Evolutionary conservation across 2,329 filamentous ascomycete genomes (phyloP).

Genomic region (Sclerotinia nivalis): DNA sequence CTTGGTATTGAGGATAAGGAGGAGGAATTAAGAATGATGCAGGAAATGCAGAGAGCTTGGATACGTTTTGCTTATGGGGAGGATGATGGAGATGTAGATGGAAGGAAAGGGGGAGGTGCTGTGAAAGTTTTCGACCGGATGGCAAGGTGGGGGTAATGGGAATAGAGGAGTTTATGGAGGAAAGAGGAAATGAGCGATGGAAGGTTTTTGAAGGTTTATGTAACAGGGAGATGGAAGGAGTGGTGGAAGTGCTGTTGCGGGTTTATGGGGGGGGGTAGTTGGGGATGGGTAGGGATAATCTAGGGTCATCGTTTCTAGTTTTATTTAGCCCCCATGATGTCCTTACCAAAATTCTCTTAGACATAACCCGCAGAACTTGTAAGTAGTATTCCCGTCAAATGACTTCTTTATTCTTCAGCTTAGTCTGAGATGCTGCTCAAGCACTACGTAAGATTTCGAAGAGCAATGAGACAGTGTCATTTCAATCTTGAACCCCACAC

Average conservation of each 20-base stretch:
- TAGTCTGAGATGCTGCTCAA: too few relatives aligned
- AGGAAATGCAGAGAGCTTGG: neutral
- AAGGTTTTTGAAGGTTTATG: neutral
- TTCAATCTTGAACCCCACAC: too few relatives aligned
- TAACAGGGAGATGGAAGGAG: neutral
- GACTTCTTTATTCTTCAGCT: too few relatives aligned
- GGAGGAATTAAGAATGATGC: neutral
- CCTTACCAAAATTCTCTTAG: too few relatives aligned
- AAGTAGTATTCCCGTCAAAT: too few relatives aligned
- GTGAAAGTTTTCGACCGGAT: neutral
- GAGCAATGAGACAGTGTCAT: too few relatives aligned
- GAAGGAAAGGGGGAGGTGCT: too few relatives aligned
- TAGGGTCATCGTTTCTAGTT: neutral
- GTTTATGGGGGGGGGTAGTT: neutral
- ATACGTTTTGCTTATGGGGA: slow-evolving; percentile 22
- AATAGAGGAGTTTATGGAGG: neutral
- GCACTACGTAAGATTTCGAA: too few relatives aligned
- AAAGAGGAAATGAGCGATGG: neutral
- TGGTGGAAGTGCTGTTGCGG: neutral
- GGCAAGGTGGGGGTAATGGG: neutral
- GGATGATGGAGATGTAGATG: neutral
- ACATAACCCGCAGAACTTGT: too few relatives aligned
- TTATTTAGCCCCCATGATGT: too few relatives aligned
- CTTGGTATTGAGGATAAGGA: slow-evolving; percentile 11
- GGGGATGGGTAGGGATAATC: neutral